phyloP scores from a whole-genome alignment of 1,284 basidiomycete genomes.

The Apiotrichum gracile region DNA sequence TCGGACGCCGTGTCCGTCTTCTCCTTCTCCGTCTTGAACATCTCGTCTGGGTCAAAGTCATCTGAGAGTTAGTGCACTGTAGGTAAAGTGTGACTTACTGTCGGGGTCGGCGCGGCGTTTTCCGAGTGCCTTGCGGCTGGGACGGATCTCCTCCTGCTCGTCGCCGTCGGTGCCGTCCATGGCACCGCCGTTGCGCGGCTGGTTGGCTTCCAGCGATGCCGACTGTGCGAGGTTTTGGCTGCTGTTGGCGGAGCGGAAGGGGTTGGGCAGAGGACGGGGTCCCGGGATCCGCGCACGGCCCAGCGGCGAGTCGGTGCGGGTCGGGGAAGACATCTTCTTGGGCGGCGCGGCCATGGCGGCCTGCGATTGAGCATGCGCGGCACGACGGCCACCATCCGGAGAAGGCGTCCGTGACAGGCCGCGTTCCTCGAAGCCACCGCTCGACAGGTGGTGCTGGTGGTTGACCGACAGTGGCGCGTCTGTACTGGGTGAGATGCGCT shows the following conservation, averaged over 20 bases:
- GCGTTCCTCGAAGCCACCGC: neutral
- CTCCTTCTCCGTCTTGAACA: constrained; percentile 22
- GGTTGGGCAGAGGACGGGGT: constrained; percentile 36
- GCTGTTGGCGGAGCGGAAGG: constrained; percentile 20
- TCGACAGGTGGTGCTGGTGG: neutral
- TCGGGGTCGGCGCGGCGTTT: constrained; percentile 41
- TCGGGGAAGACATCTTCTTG: constrained; percentile 10
- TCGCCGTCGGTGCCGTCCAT: constrained; percentile 15
- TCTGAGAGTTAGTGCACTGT: neutral
- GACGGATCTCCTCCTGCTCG: constrained; percentile 24
- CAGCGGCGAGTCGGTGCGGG: constrained; percentile 26
- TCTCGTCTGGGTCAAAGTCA: constrained; percentile 43
- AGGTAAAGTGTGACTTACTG: constrained; percentile 26
- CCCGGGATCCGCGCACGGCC: constrained; percentile 19
- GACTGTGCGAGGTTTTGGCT: constrained; percentile 7
- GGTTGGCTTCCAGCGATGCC: neutral
- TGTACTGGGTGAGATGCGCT: neutral
- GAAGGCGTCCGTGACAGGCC: constrained; percentile 31
- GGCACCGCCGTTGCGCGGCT: constrained; percentile 1
- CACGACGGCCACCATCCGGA: constrained; percentile 20
- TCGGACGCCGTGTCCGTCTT: constrained; percentile 21
- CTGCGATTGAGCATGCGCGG: neutral
- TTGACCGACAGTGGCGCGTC: too few relatives aligned
- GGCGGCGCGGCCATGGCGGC: neutral
- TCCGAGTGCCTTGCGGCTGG: constrained; percentile 44